A percentile compares a stretch with the other conserved stretches of the same genome.
phyloP scores from a whole-genome alignment of 2,329 filamentous ascomycete genomes.

The Phyllosticta citrichinensis region DNA sequence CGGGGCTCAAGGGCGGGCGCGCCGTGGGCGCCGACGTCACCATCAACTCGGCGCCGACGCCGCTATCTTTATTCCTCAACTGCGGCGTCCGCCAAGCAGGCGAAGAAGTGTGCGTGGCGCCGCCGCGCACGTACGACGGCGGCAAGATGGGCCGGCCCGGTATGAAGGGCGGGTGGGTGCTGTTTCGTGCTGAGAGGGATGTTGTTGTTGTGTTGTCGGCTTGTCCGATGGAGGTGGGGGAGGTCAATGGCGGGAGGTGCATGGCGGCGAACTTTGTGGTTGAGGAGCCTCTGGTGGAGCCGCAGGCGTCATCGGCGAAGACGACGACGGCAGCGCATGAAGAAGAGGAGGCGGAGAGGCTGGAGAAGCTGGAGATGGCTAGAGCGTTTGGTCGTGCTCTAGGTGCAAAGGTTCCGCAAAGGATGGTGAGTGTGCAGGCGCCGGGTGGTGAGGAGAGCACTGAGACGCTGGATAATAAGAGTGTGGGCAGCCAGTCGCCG shows the following conservation, averaged over 20 bases:
- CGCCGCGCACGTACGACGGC: constrained; percentile 16
- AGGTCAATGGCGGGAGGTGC: constrained; percentile 26
- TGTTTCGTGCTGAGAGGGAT: constrained; percentile 27
- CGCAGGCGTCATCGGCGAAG: no score
- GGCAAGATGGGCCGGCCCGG: constrained; percentile 11
- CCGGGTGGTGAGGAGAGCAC: not conserved
- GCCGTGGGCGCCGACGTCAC: constrained; percentile 38
- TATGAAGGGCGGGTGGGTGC: constrained; percentile 25
- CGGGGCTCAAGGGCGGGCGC: constrained; percentile 36
- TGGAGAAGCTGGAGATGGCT: constrained; percentile 5
- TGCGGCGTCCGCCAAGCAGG: constrained; percentile 11
- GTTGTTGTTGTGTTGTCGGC: constrained; percentile 28
- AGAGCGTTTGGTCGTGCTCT: not conserved
- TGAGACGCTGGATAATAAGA: constrained; percentile 1
- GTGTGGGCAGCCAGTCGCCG: not conserved
- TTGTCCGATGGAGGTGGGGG: constrained; percentile 28
- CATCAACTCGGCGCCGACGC: constrained; percentile 38
- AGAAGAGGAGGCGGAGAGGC: not conserved
- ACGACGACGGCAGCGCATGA: constrained; percentile 13
- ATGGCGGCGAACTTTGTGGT: constrained; percentile 32
- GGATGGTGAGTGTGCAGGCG: not conserved
- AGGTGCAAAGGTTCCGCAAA: constrained; percentile 1
- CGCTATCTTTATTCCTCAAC: constrained; percentile 36
- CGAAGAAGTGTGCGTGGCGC: constrained; percentile 17
- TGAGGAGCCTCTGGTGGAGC: constrained; percentile 15